Evolutionary conservation across 495 filamentous ascomycete genomes (phyloP).

Genomic region (Astrothelium macrocarpum): DNA sequence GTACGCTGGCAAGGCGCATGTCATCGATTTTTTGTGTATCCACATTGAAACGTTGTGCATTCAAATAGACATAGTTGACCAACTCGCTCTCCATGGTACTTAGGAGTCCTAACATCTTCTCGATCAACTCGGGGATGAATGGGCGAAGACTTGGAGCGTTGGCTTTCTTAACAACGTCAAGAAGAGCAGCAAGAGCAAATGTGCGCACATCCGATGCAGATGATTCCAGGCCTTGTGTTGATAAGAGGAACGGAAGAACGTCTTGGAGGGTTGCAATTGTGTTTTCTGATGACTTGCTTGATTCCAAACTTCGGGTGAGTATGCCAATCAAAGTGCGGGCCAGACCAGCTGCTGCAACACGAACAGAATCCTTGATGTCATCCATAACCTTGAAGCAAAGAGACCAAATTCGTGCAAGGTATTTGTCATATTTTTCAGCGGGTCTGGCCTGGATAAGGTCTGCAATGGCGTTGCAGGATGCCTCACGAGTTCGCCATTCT

Average conservation of each 20-base stretch:
- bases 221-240: conserved; percentile 80
- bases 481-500: conserved; percentile 88
- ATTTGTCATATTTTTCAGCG: conserved; percentile 69
- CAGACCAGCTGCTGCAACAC: conserved; percentile 66
- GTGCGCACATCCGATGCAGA: conserved; percentile 73
- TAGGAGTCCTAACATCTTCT: conserved; percentile 66
- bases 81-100: conserved; percentile 78
- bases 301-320: conserved; percentile 76
- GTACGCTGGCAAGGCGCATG: conserved; percentile 65
- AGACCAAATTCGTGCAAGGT: conserved; percentile 75
- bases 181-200: conserved; percentile 54
- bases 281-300: conserved; percentile 58
- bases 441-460: conserved; percentile 71
- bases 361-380: conserved; percentile 88
- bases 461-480: conserved; percentile 79
- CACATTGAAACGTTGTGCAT: conserved; percentile 74
- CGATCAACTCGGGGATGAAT: conserved; percentile 71
- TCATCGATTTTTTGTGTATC: conserved; percentile 81
- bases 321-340: conserved; percentile 74
- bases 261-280: conserved; percentile 68
- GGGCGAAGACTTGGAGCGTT: conserved; percentile 58
- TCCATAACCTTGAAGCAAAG: conserved; percentile 78
- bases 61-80: conserved; percentile 86
- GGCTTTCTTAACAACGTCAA: conserved; percentile 82
- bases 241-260: conserved; percentile 82